Conservation (phyloP, 2,329 filamentous ascomycete species). For the Tolypocladium guangdongense region DNA sequence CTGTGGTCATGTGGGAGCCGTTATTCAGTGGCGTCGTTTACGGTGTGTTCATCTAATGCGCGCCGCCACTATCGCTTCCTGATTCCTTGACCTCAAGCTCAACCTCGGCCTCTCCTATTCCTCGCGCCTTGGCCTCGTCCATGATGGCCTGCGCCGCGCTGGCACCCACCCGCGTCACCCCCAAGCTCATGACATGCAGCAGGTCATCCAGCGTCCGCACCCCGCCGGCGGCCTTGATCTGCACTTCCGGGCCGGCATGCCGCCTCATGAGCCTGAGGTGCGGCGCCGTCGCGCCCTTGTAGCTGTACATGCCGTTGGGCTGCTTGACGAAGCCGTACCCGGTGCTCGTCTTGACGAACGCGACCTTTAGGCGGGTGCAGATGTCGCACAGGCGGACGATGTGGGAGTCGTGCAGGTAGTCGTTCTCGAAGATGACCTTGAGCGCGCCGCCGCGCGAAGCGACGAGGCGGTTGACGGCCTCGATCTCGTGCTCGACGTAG, state of each 20-base stretch:
- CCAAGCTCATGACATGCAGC: slow-evolving; percentile 40
- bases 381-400: slow-evolving; percentile 43
- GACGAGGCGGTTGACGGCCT: slow-evolving; percentile 36
- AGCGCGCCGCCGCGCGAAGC: slow-evolving; percentile 28
- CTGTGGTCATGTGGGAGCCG: background rate
- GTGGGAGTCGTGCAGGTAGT: slow-evolving; percentile 38
- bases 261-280: slow-evolving; percentile 44
- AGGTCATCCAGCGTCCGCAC: slow-evolving; percentile 46
- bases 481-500: slow-evolving; percentile 43
- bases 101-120: slow-evolving; percentile 22
- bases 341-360: slow-evolving; percentile 50
- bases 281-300: slow-evolving; percentile 38
- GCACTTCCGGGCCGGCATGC: slow-evolving; percentile 29
- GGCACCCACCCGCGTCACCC: slow-evolving; percentile 44
- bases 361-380: slow-evolving; percentile 38
- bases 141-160: slow-evolving; percentile 44
- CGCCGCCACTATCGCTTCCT: background rate
- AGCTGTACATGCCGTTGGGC: slow-evolving; percentile 36
- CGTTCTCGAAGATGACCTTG: slow-evolving; percentile 55
- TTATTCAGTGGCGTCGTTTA: background rate
- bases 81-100: slow-evolving; percentile 7
- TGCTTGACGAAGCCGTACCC: slow-evolving; percentile 52
- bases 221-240: slow-evolving; percentile 48
- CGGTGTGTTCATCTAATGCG: background rate
- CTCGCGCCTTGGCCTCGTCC: slow-evolving; percentile 39